Conservation (phyloP, 352 stramenopile genomes). For the Globisporangium parvum region DNA sequence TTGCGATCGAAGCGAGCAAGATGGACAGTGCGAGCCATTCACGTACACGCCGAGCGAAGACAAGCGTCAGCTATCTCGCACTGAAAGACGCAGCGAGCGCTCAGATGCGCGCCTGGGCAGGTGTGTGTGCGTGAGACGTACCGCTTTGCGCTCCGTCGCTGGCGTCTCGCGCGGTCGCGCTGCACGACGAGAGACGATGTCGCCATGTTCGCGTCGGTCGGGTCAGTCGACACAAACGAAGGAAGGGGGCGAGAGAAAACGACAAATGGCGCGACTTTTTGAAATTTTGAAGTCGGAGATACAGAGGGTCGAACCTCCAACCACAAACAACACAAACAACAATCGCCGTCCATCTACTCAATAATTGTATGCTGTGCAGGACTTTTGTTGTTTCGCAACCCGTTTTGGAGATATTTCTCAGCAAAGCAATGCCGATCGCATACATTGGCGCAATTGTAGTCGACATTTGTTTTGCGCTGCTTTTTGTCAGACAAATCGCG, state of each 20-base stretch:
- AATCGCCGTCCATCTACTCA: neutral
- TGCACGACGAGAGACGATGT: slow-evolving; percentile 46
- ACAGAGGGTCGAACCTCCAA: too few relatives aligned
- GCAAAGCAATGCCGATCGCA: too few relatives aligned
- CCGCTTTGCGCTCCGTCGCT: slow-evolving; percentile 30
- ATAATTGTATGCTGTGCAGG: neutral
- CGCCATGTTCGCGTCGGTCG: slow-evolving; percentile 5
- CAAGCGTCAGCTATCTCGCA: too few relatives aligned
- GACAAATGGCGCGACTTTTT: neutral
- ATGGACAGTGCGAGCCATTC: neutral
- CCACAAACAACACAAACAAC: too few relatives aligned
- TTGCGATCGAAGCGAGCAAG: too few relatives aligned
- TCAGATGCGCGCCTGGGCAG: neutral
- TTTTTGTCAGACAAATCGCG: too few relatives aligned
- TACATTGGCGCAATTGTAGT: too few relatives aligned
- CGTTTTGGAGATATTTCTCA: too few relatives aligned
- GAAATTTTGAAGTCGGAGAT: slow-evolving; percentile 2
- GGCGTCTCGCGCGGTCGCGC: slow-evolving; percentile 42
- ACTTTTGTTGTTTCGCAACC: too few relatives aligned
- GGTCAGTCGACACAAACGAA: neutral
- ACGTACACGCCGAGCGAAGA: slow-evolving; percentile 2
- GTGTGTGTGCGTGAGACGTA: slow-evolving; percentile 8
- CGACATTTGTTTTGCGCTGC: too few relatives aligned
- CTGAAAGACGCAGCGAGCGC: neutral
- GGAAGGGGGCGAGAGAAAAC: neutral